Base-by-base conservation (phyloP, 257 asterid genomes). In the Linaria vulgaris region DNA sequence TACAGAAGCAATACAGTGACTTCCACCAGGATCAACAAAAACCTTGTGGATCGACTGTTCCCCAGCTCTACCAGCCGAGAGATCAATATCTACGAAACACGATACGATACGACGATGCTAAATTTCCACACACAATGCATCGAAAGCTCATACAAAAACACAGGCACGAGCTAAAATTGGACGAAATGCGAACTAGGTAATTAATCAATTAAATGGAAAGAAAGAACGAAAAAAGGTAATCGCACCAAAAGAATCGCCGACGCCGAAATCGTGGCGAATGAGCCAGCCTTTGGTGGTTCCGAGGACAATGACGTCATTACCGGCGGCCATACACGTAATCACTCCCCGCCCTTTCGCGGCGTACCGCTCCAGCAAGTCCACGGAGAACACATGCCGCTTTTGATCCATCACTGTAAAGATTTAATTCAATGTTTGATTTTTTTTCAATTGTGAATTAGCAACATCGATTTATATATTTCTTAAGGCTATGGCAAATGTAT, bases 251-350 rank as follows among this genome's bases (percentile, higher is more conserved):
- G 96, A 87, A 82, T 84, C 90, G 46, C 97, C 99, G 17, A 66
- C 85, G 53, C 95, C 95, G 73, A 94, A 94, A 82, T 94, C 97
- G 46, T 87, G 91, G 75, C 99, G 86, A 71, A 94, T 89, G 67
- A 94, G 80, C 89, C 94, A 90, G 9, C 97, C 99, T 78, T 87
- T 90, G 80, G 90, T 85, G 48, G 99, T 94, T 11, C 99, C 99
- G 71, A 94, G 59, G 55, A 84, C 82, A 62, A 85, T 84, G 72
- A 94, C 97, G 72, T 90, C 97, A 70, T 94, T 90, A 17, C 97
- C 99, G 5, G 99, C 94, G 49, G 95, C 83, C 96, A 90, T 84
- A 79, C 96, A 94, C 17, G 97, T 94, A 67, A 90, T 82, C 59
- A 76, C 88, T 63, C 99, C 97, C 21, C 80, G 82, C 38, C 97